Percentiles rank a stretch among this genome's conserved stretches.
phyloP scores from a whole-genome alignment of 495 filamentous ascomycete species.

The Bombardia bombarda region DNA sequence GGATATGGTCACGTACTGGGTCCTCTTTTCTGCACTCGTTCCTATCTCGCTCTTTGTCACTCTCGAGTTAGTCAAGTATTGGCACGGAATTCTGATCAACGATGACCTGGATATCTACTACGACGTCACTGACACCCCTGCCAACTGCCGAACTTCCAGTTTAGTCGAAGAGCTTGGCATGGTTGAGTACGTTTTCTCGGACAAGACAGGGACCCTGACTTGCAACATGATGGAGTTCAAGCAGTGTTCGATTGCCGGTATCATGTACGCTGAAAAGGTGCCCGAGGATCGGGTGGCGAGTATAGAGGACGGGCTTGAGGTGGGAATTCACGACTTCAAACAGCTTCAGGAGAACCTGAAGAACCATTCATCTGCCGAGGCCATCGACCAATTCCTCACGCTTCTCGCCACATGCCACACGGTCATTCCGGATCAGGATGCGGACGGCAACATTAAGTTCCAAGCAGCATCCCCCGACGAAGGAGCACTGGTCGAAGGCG shows the following conservation, averaged over 20 bases:
- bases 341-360: conserved; percentile 63
- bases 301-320: conserved; percentile 62
- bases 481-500: conserved; percentile 91
- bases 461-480: conserved; percentile 98
- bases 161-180: conserved; percentile 96
- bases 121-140: conserved; percentile 88
- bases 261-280: conserved; percentile 90
- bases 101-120: conserved; percentile 98
- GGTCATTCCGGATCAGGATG: conserved; percentile 84
- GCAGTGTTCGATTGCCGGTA: conserved; percentile 83
- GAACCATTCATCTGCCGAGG: conserved; percentile 54
- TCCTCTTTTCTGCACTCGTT: conserved; percentile 93
- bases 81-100: conserved; percentile 93
- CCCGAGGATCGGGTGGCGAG: conserved; percentile 84
- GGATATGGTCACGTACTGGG: conserved; percentile 97
- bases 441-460: conserved; percentile 81
- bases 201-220: conserved; percentile 98
- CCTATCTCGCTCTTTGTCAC: conserved; percentile 98
- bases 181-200: conserved; percentile 97
- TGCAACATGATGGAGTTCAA: conserved; percentile 99
- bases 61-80: conserved; percentile 96
- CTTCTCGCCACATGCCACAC: conserved; percentile 92
- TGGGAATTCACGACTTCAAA: conserved; percentile 85
- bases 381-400: conserved; percentile 84
- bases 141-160: conserved; percentile 91